Percentiles rank a stretch among this genome's conserved stretches.
Evolutionary conservation across 2,329 filamentous ascomycete species (phyloP).

Genomic region (Periconia sp.): DNA sequence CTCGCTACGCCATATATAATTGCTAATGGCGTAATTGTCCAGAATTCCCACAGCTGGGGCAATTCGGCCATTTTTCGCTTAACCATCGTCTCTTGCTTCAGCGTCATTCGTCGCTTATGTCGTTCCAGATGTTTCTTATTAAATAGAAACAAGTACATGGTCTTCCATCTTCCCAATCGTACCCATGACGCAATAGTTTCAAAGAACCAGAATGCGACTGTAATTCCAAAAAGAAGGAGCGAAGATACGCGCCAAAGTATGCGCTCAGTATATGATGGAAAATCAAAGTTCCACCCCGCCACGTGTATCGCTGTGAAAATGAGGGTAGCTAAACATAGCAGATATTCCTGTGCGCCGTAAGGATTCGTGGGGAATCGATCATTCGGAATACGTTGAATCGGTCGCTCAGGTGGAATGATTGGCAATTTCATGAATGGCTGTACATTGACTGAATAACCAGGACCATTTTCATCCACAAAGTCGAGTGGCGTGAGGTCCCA

Average conservation of each 20-base stretch:
- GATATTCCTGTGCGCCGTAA: slow-evolving; percentile 20
- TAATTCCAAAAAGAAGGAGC: slow-evolving; percentile 20
- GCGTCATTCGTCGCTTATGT: slow-evolving; percentile 11
- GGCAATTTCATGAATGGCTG: slow-evolving; percentile 25
- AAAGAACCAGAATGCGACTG: slow-evolving; percentile 23
- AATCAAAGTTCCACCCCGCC: slow-evolving; percentile 21
- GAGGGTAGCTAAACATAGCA: slow-evolving; percentile 15
- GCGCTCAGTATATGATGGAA: slow-evolving; percentile 13
- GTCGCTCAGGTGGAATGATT: slow-evolving; percentile 16
- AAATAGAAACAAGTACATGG: slow-evolving; percentile 17
- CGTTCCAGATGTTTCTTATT: slow-evolving; percentile 11
- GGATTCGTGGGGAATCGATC: slow-evolving; percentile 21
- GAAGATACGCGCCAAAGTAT: slow-evolving; percentile 19
- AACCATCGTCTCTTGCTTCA: slow-evolving; percentile 10
- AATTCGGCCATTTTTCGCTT: slow-evolving; percentile 21
- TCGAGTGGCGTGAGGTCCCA: slow-evolving; percentile 16
- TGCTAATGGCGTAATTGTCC: slow-evolving; percentile 20
- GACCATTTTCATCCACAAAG: slow-evolving; percentile 18
- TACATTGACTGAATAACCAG: slow-evolving; percentile 23
- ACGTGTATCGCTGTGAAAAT: slow-evolving; percentile 14
- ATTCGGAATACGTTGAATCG: slow-evolving; percentile 23
- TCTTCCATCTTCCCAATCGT: slow-evolving; percentile 22
- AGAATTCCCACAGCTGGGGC: slow-evolving; percentile 22
- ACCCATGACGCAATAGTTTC: slow-evolving; percentile 24
- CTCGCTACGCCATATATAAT: slow-evolving; percentile 24